phyloP scores from a whole-genome alignment of 2,329 filamentous ascomycete species.

The Claviceps humidiphila region DNA sequence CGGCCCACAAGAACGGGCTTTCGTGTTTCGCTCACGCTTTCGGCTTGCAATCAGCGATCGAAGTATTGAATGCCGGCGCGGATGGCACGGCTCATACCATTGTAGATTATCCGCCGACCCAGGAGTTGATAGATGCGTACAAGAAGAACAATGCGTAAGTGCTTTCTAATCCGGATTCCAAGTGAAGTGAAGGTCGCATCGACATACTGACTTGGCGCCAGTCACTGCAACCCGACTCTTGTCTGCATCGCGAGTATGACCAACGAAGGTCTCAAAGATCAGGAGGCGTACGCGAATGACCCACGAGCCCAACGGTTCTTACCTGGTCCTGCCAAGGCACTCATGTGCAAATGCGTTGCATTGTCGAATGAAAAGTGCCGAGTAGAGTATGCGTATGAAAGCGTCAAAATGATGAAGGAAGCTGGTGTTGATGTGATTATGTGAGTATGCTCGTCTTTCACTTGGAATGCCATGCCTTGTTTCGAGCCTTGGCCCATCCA shows the following conservation, averaged over 20 bases:
- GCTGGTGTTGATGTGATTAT: conserved; percentile 8
- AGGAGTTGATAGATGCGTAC: conserved; percentile 12
- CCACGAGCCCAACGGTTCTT: conserved; percentile 3
- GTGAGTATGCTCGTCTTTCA: conserved; percentile 1
- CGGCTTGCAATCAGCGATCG: conserved; percentile 14
- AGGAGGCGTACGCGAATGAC: conserved; percentile 11
- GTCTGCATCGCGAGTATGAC: conserved; percentile 12
- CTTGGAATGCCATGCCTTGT: neutral
- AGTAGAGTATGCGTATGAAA: conserved; percentile 8
- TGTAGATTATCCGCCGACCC: conserved; percentile 14
- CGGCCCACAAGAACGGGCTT: conserved; percentile 16
- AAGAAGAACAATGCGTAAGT: conserved; percentile 10
- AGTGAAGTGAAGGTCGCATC: neutral
- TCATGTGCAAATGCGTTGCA: conserved; percentile 6
- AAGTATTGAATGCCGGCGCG: conserved; percentile 14
- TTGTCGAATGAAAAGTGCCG: conserved; percentile 2
- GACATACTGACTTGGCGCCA: neutral
- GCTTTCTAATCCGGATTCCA: neutral
- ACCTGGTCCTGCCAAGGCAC: conserved; percentile 4
- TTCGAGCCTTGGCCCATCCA: neutral
- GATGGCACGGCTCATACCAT: conserved; percentile 20
- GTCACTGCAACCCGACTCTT: conserved; percentile 13
- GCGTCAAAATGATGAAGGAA: conserved; percentile 5
- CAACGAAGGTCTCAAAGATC: conserved; percentile 10
- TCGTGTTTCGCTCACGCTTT: conserved; percentile 16